These are phyloP conservation scores for Myxozyma vanderwaltii DNA, from an alignment of 805 yeast species.

Conservation along the genomic window DNA sequence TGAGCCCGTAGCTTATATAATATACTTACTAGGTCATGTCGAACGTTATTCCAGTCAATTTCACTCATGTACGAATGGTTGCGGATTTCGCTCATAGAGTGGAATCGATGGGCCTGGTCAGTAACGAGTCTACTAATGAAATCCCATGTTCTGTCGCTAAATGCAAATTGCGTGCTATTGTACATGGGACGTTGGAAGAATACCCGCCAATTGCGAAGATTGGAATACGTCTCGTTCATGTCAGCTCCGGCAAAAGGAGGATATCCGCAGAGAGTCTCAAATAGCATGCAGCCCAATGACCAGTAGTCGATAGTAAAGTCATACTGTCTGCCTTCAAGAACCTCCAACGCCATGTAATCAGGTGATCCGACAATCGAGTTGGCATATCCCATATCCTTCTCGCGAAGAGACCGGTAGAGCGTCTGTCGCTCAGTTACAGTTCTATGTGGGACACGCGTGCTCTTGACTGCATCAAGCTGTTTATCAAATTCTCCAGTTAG, in stretches of 20 bases:
- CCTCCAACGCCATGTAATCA: slow-evolving; percentile 98
- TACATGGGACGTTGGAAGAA: slow-evolving; percentile 77
- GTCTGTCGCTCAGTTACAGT: slow-evolving; percentile 85
- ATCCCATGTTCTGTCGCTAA: slow-evolving; percentile 96
- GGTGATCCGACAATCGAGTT: slow-evolving; percentile 97
- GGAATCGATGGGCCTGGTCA: slow-evolving; percentile 70
- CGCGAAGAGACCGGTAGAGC: slow-evolving; percentile 74
- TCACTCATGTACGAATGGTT: slow-evolving; percentile 81
- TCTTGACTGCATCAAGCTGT: slow-evolving; percentile 65
- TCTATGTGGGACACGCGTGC: slow-evolving; percentile 60
- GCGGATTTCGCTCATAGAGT: slow-evolving; percentile 78
- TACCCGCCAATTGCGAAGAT: slow-evolving; percentile 89
- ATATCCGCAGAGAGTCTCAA: slow-evolving; percentile 93
- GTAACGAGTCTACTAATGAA: slow-evolving; percentile 71
- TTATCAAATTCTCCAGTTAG: slow-evolving; percentile 1
- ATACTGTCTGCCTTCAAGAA: slow-evolving; percentile 87
- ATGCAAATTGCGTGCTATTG: slow-evolving; percentile 86
- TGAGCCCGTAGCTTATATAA: not conserved
- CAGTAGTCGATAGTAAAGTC: slow-evolving; percentile 98
- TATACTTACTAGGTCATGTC: slow-evolving; percentile 45
- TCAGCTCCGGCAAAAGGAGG: slow-evolving; percentile 96
- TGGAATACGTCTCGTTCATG: slow-evolving; percentile 92
- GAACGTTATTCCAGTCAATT: slow-evolving; percentile 71
- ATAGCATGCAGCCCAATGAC: slow-evolving; percentile 97
- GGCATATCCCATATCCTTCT: slow-evolving; percentile 79